Evolutionary conservation across 2,329 filamentous ascomycete species (phyloP).

Genomic region (Magnaporthiopsis rhizophila): DNA sequence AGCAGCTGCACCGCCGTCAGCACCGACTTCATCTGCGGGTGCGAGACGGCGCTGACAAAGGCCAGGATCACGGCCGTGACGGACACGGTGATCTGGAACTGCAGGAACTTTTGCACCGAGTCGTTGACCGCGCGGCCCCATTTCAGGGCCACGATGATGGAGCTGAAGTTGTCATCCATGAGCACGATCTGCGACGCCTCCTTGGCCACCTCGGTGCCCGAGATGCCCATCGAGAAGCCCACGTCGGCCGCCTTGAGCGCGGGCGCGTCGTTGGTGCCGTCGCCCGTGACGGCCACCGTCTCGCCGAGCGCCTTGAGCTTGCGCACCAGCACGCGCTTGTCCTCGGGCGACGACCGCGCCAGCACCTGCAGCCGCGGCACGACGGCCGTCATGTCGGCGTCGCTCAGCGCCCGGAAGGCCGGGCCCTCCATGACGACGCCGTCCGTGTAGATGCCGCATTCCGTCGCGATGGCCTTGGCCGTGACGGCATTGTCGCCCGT

Average conservation of each 20-base stretch:
- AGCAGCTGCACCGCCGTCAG: slow-evolving; percentile 82
- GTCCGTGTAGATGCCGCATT: slow-evolving; percentile 55
- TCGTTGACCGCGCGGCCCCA: slow-evolving; percentile 74
- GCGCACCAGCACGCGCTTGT: slow-evolving; percentile 65
- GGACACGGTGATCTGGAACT: slow-evolving; percentile 78
- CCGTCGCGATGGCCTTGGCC: slow-evolving; percentile 54
- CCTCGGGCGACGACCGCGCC: slow-evolving; percentile 65
- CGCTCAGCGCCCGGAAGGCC: slow-evolving; percentile 63
- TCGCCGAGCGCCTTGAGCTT: slow-evolving; percentile 63
- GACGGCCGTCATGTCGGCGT: slow-evolving; percentile 55
- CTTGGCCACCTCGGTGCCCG: slow-evolving; percentile 74
- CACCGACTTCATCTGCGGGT: slow-evolving; percentile 58
- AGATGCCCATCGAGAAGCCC: slow-evolving; percentile 77
- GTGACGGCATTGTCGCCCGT: slow-evolving; percentile 50
- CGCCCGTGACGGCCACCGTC: slow-evolving; percentile 73
- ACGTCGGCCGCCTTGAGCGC: slow-evolving; percentile 73
- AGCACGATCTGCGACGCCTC: slow-evolving; percentile 77
- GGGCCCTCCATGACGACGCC: slow-evolving; percentile 66
- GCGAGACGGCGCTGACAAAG: slow-evolving; percentile 76
- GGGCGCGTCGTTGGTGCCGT: slow-evolving; percentile 75
- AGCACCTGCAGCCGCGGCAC: slow-evolving; percentile 63
- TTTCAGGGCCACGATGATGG: slow-evolving; percentile 71
- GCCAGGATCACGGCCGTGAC: slow-evolving; percentile 80
- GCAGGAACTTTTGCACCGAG: slow-evolving; percentile 63
- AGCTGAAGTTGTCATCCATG: slow-evolving; percentile 80